Conservation (phyloP, 805 yeast species). For the Lipomyces yamanashiensis region DNA sequence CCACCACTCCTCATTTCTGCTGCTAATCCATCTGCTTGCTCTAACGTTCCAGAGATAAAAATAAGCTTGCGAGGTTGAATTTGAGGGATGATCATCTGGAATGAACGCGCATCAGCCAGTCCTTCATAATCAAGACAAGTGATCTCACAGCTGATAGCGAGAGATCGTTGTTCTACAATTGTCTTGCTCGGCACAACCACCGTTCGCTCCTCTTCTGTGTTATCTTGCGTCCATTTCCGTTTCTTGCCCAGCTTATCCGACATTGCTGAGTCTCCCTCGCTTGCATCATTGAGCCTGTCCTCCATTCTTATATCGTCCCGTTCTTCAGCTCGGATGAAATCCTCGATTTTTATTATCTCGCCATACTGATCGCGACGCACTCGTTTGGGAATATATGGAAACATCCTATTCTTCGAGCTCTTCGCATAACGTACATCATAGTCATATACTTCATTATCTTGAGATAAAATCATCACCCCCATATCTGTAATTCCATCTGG, state of each 20-base stretch:
- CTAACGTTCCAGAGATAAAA: slow-evolving; percentile 50
- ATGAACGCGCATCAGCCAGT: slow-evolving; percentile 79
- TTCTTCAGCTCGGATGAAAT: slow-evolving; percentile 61
- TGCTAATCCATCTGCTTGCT: slow-evolving; percentile 31
- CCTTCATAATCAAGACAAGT: slow-evolving; percentile 83
- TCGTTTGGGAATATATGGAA: slow-evolving; percentile 68
- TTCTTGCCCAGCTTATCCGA: slow-evolving; percentile 45
- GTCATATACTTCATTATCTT: slow-evolving; percentile 51
- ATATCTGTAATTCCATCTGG: slow-evolving; percentile 35
- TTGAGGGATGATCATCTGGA: slow-evolving; percentile 74
- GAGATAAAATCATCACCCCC: slow-evolving; percentile 40
- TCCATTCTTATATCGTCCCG: slow-evolving; percentile 37
- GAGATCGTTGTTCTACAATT: slow-evolving; percentile 42
- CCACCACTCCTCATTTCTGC: slow-evolving; percentile 39
- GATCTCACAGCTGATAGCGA: slow-evolving; percentile 68
- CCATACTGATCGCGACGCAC: slow-evolving; percentile 85
- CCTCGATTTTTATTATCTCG: slow-evolving; percentile 66
- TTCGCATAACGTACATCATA: slow-evolving; percentile 56
- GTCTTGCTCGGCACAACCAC: slow-evolving; percentile 29
- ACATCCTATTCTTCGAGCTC: slow-evolving; percentile 52
- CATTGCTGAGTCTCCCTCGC: slow-evolving; percentile 38
- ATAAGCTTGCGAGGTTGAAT: slow-evolving; percentile 78
- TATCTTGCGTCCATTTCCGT: slow-evolving; percentile 47
- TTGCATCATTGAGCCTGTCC: slow-evolving; percentile 16
- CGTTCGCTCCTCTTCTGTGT: slow-evolving; percentile 33